Evolutionary conservation across 306 rosid genomes (phyloP).

Genomic region (Castanea sativa): DNA sequence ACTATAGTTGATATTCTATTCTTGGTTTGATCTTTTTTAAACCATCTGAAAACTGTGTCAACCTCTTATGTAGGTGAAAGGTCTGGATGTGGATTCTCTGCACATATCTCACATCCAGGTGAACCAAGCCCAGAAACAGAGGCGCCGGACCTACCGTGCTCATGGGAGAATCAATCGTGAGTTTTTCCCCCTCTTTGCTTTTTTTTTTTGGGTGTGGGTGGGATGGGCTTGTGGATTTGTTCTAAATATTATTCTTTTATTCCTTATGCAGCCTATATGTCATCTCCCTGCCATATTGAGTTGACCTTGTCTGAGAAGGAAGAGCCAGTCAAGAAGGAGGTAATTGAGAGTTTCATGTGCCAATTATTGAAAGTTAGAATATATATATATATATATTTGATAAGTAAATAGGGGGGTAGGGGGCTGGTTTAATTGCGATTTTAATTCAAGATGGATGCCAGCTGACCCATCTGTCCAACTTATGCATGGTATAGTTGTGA

Average conservation of each 20-base stretch:
- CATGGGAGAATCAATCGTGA: constrained; percentile 57
- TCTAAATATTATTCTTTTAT: not conserved
- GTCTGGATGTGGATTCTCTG: constrained; percentile 54
- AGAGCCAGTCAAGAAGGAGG: constrained; percentile 94
- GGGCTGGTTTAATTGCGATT: too few relatives aligned
- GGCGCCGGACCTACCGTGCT: constrained; percentile 57
- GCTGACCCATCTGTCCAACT: not conserved
- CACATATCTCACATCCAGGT: constrained; percentile 50
- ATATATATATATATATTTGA: not conserved
- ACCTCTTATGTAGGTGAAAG: constrained; percentile 39
- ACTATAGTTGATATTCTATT: not conserved
- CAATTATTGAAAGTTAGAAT: not conserved
- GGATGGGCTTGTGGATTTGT: not conserved
- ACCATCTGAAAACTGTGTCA: not conserved
- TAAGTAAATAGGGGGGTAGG: too few relatives aligned
- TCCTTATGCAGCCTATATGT: constrained; percentile 70
- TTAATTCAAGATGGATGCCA: too few relatives aligned
- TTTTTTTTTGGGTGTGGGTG: not conserved
- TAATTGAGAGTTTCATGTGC: constrained; percentile 9
- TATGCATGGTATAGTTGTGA: not conserved
- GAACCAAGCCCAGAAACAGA: constrained; percentile 57
- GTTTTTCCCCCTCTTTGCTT: not conserved
- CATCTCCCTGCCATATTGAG: constrained; percentile 97
- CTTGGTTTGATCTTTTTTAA: not conserved
- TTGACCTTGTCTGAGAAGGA: constrained; percentile 79